Evolutionary conservation across 1,139 yeast genomes (phyloP), one percentile per base, ranked within the genome.

Genomic region (Geotrichum reessii): DNA sequence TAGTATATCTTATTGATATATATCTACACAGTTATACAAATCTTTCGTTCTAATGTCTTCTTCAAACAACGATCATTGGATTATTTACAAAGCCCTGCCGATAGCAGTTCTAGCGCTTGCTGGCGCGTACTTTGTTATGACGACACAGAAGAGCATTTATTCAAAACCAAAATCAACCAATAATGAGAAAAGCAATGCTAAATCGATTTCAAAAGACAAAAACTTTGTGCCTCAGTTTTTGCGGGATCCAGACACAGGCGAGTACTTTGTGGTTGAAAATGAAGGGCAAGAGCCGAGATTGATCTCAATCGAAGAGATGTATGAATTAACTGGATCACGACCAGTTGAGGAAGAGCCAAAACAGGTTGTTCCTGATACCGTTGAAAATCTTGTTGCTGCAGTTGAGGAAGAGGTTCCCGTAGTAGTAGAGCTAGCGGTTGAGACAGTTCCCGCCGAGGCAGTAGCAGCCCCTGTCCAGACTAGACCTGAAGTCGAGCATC

Each of bases 221-320:
- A 37, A 37, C 9, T 37, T 37, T 14, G 44, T 37, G 17, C 56
- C 56, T 7, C 50, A 52, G 33, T 14, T 52, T 19, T 31, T 56
- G 19, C 52, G 46, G 1, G 59, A 56, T 27, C 50, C 53, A 3
- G 56, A 48, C 14, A 56, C 59, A 19, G 59, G 59, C 14, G 59
- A 56, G 44, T 56, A 52, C 28, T 28, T 56, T 47, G 51, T 52
- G 14, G 22, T 56, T 17, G 59, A 56, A 12, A 42, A 27, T 19
- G 50, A 50, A 19, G 40, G 49, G 11, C 42, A 52, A n/a, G 49
- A 27, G n/a, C 55, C 54, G 8, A 19, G 59, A 19, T 22, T 44
- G 12, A 47, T 56, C 22, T 24, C 59, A n/a, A 46, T 52, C 1
- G 59, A 56, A n/a, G 59, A 56, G 48, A 40, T 56, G 22, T 56